A percentile compares a stretch with the other conserved stretches of the same genome.
These are phyloP conservation scores for Acarospora socialis DNA, from an alignment of 2,329 filamentous ascomycete genomes.

Conservation along the genomic window DNA sequence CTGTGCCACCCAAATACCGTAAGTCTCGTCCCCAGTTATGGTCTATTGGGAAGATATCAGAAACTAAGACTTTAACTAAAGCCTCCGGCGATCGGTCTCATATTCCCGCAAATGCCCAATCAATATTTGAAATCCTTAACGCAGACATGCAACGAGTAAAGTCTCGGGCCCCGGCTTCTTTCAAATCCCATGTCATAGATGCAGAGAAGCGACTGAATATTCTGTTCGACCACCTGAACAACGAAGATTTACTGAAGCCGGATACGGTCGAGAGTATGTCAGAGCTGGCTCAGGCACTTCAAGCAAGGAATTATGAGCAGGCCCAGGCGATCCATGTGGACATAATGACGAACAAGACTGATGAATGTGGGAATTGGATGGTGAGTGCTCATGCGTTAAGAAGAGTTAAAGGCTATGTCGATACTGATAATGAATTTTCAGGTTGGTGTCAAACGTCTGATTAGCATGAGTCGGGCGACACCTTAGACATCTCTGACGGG, in stretches of 20 bases:
- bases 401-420: constrained; percentile 3
- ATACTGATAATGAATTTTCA: constrained; percentile 32
- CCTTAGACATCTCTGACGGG: constrained; percentile 31
- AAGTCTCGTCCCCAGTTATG: constrained; percentile 23
- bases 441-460: constrained; percentile 63
- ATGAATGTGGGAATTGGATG: constrained; percentile 80
- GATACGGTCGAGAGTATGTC: constrained; percentile 43
- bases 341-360: constrained; percentile 60
- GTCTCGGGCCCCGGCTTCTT: constrained; percentile 68
- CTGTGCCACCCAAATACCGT: constrained; percentile 53
- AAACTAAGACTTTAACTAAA: constrained; percentile 18
- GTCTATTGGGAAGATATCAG: constrained; percentile 11
- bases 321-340: constrained; percentile 58
- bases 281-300: constrained; percentile 46
- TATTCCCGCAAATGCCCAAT: constrained; percentile 62
- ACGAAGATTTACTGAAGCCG: constrained; percentile 73
- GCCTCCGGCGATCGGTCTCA: constrained; percentile 73
- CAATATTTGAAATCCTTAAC: constrained; percentile 66
- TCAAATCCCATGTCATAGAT: constrained; percentile 79
- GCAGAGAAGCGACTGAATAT: constrained; percentile 85
- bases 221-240: constrained; percentile 95
- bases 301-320: constrained; percentile 52
- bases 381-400: constrained; percentile 36
- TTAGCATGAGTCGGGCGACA: constrained; percentile 67
- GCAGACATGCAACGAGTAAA: constrained; percentile 83